phyloP scores from a whole-genome alignment of 805 yeast genomes.

The Suhomyces faveliae region DNA sequence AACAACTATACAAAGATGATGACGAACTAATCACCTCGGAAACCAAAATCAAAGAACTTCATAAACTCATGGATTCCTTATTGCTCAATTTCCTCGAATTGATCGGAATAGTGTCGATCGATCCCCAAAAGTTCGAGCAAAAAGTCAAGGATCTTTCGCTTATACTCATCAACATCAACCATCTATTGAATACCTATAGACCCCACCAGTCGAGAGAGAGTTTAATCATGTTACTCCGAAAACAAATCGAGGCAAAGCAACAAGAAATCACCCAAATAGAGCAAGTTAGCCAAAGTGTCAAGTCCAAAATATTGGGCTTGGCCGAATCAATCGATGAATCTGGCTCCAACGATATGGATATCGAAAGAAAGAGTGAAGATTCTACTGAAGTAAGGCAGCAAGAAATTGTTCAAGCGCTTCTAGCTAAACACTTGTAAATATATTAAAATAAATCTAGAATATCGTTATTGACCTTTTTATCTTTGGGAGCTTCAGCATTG shows the following conservation, averaged over 20 bases:
- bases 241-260: slow-evolving; percentile 64
- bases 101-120: slow-evolving; percentile 69
- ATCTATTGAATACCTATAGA: slow-evolving; percentile 84
- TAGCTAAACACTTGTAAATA: slow-evolving; percentile 4
- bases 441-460: slow-evolving; percentile 38
- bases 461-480: slow-evolving; percentile 23
- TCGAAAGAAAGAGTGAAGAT: background rate
- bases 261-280: slow-evolving; percentile 50
- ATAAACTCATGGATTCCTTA: slow-evolving; percentile 74
- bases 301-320: slow-evolving; percentile 30
- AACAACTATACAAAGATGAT: slow-evolving; percentile 59
- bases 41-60: slow-evolving; percentile 68
- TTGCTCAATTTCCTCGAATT: slow-evolving; percentile 79
- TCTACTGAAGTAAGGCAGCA: background rate
- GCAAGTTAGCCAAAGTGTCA: slow-evolving; percentile 38
- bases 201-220: slow-evolving; percentile 95
- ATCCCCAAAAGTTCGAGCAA: slow-evolving; percentile 58
- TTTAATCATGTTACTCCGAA: slow-evolving; percentile 68
- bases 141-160: slow-evolving; percentile 79
- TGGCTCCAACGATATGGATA: background rate
- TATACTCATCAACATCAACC: slow-evolving; percentile 86
- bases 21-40: slow-evolving; percentile 35
- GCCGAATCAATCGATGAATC: slow-evolving; percentile 6
- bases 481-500: background rate
- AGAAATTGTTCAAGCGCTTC: slow-evolving; percentile 5